These are phyloP conservation scores for Phytopythium helicoides DNA, from an alignment of 352 stramenopile species.

Conservation along the genomic window DNA sequence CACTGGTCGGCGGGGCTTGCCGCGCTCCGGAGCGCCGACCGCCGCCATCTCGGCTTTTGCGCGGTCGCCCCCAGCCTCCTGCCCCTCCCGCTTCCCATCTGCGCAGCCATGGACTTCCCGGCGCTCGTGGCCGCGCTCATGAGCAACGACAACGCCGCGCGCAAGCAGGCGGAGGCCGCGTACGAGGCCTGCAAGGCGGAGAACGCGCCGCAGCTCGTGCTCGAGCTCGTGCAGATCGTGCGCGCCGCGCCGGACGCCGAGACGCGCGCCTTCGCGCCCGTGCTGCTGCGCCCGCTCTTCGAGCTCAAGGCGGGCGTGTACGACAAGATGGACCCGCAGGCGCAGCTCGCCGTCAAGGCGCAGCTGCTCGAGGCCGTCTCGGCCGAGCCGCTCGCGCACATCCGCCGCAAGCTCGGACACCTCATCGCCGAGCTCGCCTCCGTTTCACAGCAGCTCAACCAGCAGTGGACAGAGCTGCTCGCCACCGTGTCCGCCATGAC, in stretches of 20 bases:
- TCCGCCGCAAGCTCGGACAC: constrained; percentile 83
- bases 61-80: background rate
- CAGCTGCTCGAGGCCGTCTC: constrained; percentile 72
- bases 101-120: constrained; percentile 62
- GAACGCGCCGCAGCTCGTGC: constrained; percentile 61
- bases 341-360: constrained; percentile 57
- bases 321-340: constrained; percentile 46
- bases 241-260: constrained; percentile 52
- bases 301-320: constrained; percentile 71
- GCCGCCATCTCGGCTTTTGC: constrained; percentile 5
- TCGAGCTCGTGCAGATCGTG: constrained; percentile 65
- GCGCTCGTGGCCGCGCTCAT: constrained; percentile 72
- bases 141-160: constrained; percentile 68
- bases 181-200: constrained; percentile 71
- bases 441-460: constrained; percentile 43
- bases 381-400: constrained; percentile 61
- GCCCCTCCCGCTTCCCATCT: background rate
- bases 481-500: constrained; percentile 59
- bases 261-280: constrained; percentile 68
- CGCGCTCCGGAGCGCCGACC: too few relatives aligned
- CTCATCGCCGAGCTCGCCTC: constrained; percentile 71
- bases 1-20: too few relatives aligned
- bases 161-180: constrained; percentile 72
- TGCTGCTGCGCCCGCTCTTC: constrained; percentile 77
- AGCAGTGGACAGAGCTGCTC: constrained; percentile 75